Evolutionary conservation across 78 protist genomes (phyloP), one percentile per base, ranked within the genome.

Genomic region (Diacronema lutheri): DNA sequence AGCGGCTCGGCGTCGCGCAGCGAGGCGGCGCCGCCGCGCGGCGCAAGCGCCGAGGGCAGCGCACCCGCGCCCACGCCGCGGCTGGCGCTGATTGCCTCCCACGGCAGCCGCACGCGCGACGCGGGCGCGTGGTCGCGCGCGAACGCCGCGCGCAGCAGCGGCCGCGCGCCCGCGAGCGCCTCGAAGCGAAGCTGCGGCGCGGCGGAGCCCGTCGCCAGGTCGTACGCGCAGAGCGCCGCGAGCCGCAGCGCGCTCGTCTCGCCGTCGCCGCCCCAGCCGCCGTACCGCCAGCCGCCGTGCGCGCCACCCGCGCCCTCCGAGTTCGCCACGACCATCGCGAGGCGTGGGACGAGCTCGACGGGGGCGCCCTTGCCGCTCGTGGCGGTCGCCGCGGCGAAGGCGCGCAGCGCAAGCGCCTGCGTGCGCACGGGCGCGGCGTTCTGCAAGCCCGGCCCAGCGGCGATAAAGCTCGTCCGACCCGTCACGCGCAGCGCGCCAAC

Each of bases 181-280:
- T 10, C 21, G 79, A 71, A 4, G 21, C 31, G 31, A 19, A 74
- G 26, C 41, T 44, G 16, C 7, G 81, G 60, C 37, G 35, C 81
- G 29, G 37, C 29, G 81, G 13, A 1, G 46, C 41, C 61, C 11
- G 19, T 11, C 29, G 62, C 81, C 38, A 41, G 23, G 62, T 74
- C 81, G 81, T 74, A 74, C 60, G 46, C 81, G 4, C 25, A 38
- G 26, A 74, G 20, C 31, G 81, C 81, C 64, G 1, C 81, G 41
- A 29, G n/a, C 5, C 21, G 16, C 29, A 26, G 31, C 20, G 55
- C 46, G 76, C 41, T 35, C 19, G 14, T 35, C 10, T 7, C 11
- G 50, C 31, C 2, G 14, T 0, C 26, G 31, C 50, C 46, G 19
- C 31, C 21, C 19, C n/a, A 44, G 76, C 16, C 20, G 26, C 37